Conservation (phyloP, 352 stramenopile genomes). For the Peronospora farinosa region DNA sequence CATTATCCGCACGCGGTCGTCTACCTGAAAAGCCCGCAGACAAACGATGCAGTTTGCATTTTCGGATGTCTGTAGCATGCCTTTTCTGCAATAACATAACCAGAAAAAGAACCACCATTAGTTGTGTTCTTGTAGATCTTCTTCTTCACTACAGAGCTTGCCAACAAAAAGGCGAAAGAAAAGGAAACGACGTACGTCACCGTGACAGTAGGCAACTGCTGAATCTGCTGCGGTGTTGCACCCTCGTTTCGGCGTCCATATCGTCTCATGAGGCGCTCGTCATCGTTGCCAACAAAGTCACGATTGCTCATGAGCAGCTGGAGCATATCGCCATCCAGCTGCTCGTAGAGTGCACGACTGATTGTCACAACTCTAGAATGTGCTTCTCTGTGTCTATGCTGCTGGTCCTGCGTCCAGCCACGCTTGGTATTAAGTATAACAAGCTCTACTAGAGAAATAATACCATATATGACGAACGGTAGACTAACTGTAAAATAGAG, state of each 20-base stretch:
- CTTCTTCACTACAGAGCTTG: neutral
- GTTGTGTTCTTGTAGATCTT: conserved; percentile 3
- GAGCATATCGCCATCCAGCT: conserved; percentile 54
- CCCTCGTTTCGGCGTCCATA: conserved; percentile 49
- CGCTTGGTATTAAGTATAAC: conserved; percentile 26
- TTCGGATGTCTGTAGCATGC: conserved; percentile 53
- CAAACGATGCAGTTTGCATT: conserved; percentile 58
- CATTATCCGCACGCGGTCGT: conserved; percentile 48
- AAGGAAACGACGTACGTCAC: conserved; percentile 49
- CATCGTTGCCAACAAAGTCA: conserved; percentile 69
- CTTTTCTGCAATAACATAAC: conserved; percentile 32
- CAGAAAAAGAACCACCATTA: neutral
- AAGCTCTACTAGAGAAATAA: conserved; percentile 44
- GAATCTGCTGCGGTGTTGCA: conserved; percentile 48
- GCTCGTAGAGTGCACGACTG: conserved; percentile 59
- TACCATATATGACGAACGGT: conserved; percentile 44
- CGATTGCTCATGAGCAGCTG: conserved; percentile 58
- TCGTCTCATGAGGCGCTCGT: conserved; percentile 61
- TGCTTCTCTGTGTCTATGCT: conserved; percentile 5
- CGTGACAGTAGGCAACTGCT: conserved; percentile 47
- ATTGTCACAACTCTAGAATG: conserved; percentile 43
- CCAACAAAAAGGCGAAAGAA: neutral
- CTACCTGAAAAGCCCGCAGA: conserved; percentile 43
- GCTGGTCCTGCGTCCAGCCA: conserved; percentile 10
- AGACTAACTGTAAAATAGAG: conserved; percentile 29